Evolutionary conservation across 768 basidiomycete genomes (phyloP), one percentile per base, ranked within the genome.

Genomic region (Coprinopsis strossmayeri): DNA sequence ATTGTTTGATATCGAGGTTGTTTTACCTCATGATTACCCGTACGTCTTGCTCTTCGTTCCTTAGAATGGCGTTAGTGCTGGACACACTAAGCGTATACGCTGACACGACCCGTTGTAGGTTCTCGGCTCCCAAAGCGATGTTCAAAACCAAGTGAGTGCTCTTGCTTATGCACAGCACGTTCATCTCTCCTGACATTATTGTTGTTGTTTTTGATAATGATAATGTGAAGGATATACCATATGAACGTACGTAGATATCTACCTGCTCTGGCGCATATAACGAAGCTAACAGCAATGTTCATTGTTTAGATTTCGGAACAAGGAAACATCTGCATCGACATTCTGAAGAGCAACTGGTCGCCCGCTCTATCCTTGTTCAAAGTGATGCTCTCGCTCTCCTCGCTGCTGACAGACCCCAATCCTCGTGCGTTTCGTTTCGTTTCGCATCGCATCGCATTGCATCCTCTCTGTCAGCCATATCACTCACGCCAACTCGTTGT

Each of bases 291-390:
- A 32, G 26, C 25, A 28, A 44, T 55, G 48, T 45, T 13, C 20
- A 32, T 45, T 25, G 40, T 11, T 20, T 41, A 78, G 73, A 88
- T 89, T 38, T 84, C 82, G 44, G 86, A 88, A 49, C 75, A 77
- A 45, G 88, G 87, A 35, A 76, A 73, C 55, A 84, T 91, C 46
- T 91, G 88, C 59, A 87, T 92, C 55, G 88, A 96, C 66, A 91
- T 95, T 44, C 77, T 97, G 50, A 96, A 97, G 69, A 23, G 34
- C 12, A 87, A 90, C 58, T 97, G 93, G 93, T 93, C 90, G 1
- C 93, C 93, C 5, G 93, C 93, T 1, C 67, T 97, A 18, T 94
- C 91, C 2, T 71, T 97, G 41, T 93, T 89, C 74, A 96, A 97
- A 71, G 88, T 95, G 59, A 84, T 97, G 66, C 79, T 97, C 17